Evolutionary conservation across 257 asterid genomes (phyloP), one percentile per base, ranked within the genome.

Genomic region (Coffea eugenioides): DNA sequence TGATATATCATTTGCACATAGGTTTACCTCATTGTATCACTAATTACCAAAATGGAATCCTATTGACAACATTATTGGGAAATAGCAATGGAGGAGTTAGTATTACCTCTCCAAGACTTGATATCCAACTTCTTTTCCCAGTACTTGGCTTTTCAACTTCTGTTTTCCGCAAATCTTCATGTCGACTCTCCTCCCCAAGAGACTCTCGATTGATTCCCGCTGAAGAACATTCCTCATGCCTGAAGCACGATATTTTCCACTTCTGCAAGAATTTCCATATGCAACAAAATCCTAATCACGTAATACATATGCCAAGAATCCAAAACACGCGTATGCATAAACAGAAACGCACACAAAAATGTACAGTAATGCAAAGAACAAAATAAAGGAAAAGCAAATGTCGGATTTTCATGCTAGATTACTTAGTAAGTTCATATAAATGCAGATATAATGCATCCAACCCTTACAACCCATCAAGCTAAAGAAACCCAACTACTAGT

Each of bases 211-310:
- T 86, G 56, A 90, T 88, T 52, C 84, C 77, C 74, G 83, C 88
- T 45, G 85, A 80, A 75, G 90, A 73, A 45, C 54, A 77, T 70
- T 92, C 95, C 59, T 91, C 97, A 77, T 91, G 90, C 83, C 91
- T 88, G 81, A 94, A 94, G 91, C 98, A 94, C 36, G 83, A 85
- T 80, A 94, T 78, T 88, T 86, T 90, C 95, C 93, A 82, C 85
- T 87, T 90, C 97, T 91, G 82, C 83, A 82, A 84, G 36, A 52
- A 85, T 71, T 59, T 57, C 59, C 4, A 71, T 2, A 65, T 2
- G 78, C 25, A 34, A 78, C 69, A 57, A 62, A 51, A 45, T 62
- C 34, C 27, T 78, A 78, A 65, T 13, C 70, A 27, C 49, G 62
- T 20, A 41, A 31, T 31, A 77, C 45, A 8, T 23, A 71, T 39